Base-by-base conservation (phyloP, 1,139 yeast species). In the Candida dubliniensis region DNA sequence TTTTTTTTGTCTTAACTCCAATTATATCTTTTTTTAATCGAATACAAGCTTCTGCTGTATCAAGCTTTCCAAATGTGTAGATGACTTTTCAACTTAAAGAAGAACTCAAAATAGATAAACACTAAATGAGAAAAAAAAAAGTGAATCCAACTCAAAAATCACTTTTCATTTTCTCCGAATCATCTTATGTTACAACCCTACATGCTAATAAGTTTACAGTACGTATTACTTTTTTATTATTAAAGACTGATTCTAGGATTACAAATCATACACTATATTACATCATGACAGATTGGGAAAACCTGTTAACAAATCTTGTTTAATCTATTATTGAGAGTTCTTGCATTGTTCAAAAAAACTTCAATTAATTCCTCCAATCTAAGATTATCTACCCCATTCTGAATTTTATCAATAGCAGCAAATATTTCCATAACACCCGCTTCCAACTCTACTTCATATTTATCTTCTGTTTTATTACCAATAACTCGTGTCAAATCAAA, bases 291-390 rank as follows among this genome's bases (percentile, higher is more conserved):
- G 23, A 5, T 18, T 5, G 5, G 23, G 23, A 18, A 18, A 5
- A 4, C 77, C 45, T 72, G 57, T 50, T n/a, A n/a, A 11, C 32
- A 30, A n/a, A 30, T 30, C 32, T 69, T 68, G 7, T 77, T 72
- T n/a, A 73, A 74, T 41, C 77, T 54, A 49, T 72, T 73, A 50
- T 73, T 73, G 52, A 73, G 61, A 36, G 65, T 60, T 40, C 90
- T 69, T 11, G 87, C 90, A 58, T 86, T 86, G 60, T 85, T 87
- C 54, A 86, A 63, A 50, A 84, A 82, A 2, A 86, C 79, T 64
- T 85, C 88, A 42, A 84, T 79, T 50, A 85, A 68, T 52, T 85
- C 86, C 48, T 85, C 88, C 57, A 82, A 84, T 46, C 86, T 75
- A 46, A 78, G 74, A 44, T 81, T 74, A 57, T 85, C 87, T 8